Base-by-base conservation (phyloP, 768 basidiomycete genomes). In the Pisolithus marmoratus region DNA sequence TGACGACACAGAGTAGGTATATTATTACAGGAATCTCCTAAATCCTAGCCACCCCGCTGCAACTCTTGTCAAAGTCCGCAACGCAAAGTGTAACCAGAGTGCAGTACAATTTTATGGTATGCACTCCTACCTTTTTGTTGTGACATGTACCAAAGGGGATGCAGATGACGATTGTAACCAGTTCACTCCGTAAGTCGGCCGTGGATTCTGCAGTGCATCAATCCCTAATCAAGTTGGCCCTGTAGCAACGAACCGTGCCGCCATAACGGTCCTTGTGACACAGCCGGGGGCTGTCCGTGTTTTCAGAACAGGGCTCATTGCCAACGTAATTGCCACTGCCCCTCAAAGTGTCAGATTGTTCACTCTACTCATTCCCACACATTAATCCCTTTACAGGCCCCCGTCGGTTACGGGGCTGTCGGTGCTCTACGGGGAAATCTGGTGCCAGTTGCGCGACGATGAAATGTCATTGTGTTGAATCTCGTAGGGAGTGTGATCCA, bases 401-500 rank as follows among this genome's bases (percentile, higher is more conserved):
- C 20, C 77, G 78, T 12, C 73, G 80, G 46, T 80, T 77, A 75
- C 64, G 60, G 50, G 85, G 86, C 3, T 88, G 86, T 57, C 61
- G 59, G 8, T 87, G 84, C 58, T 61, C 64, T 9, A 55, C 60
- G 36, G 38, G 22, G 7, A 64, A 54, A 38, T 57, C 60, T 3
- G 53, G 50, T 19, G 63, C 56, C 48, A 61, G 57, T 19, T 80
- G 72, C 65, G 63, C 61, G n/a, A 74, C 66, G 2, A 55, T 60
- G 14, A 66, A 65, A 4, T 89, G 87, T 56, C 73, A 76, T 8
- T 90, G 87, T 60, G 70, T 65, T 46, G 63, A 58, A 20, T 68
- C 73, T 0, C 60, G 68, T 8, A 72, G 81, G 34, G 87, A 89
- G 62, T 90, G 87, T 53, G 84, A 87, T 63, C 84, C 85, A 3